Conservation (phyloP, 345 rosid genomes). For the Rhizophora apiculata region DNA sequence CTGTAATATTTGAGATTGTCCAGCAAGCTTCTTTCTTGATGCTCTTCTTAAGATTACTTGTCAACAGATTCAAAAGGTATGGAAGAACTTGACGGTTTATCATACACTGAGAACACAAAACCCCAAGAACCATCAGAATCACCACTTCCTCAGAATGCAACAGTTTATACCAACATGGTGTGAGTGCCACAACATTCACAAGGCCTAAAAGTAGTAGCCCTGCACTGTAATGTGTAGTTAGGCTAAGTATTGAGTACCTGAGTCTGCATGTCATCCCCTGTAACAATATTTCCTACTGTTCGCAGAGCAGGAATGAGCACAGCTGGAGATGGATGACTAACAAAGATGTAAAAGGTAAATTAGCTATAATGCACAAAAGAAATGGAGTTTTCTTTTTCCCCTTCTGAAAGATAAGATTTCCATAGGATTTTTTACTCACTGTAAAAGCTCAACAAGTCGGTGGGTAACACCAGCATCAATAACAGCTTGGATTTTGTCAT, state of each 20-base stretch:
- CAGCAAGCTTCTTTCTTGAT: slow-evolving; percentile 37
- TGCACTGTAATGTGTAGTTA: too few relatives aligned
- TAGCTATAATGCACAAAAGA: neutral
- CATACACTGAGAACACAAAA: slow-evolving; percentile 19
- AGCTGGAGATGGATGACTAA: slow-evolving; percentile 27
- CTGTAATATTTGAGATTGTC: slow-evolving; percentile 35
- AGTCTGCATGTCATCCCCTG: slow-evolving; percentile 35
- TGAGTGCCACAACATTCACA: too few relatives aligned
- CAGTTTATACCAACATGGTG: too few relatives aligned
- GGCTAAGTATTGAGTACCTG: slow-evolving; percentile 13
- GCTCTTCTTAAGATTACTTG: slow-evolving; percentile 26
- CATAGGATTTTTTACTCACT: slow-evolving; percentile 4
- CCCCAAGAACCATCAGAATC: neutral
- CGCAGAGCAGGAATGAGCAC: slow-evolving; percentile 33
- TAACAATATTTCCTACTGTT: slow-evolving; percentile 31
- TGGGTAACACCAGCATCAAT: slow-evolving; percentile 29
- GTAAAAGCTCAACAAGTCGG: slow-evolving; percentile 23
- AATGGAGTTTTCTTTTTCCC: neutral
- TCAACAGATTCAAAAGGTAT: slow-evolving; percentile 22
- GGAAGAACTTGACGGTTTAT: slow-evolving; percentile 23
- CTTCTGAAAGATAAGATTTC: neutral
- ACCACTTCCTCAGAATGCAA: neutral
- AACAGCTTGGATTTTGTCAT: slow-evolving; percentile 35
- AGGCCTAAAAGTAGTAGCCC: too few relatives aligned
- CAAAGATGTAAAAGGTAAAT: neutral